Percentiles rank a stretch among this genome's conserved stretches.
These are phyloP conservation scores for Pseudofabraea citricarpa DNA, from an alignment of 2,329 filamentous ascomycete species.

Conservation along the genomic window DNA sequence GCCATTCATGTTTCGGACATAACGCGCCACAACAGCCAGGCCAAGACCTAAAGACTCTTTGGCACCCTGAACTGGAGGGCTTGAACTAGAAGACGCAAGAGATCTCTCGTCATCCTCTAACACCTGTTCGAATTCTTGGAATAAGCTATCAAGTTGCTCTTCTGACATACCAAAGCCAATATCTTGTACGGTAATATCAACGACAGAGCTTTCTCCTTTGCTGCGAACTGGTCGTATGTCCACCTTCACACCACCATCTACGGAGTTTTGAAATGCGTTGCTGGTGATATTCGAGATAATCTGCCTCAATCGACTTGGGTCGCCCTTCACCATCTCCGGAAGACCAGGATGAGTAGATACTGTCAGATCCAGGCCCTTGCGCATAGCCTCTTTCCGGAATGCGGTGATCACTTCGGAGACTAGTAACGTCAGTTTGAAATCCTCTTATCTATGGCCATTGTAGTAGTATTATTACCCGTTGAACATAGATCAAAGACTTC, in stretches of 20 bases:
- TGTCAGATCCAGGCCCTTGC: slow-evolving; percentile 16
- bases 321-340: slow-evolving; percentile 17
- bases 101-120: slow-evolving; percentile 15
- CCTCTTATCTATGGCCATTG: background rate
- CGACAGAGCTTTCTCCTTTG: slow-evolving; percentile 10
- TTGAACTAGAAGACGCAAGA: background rate
- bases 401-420: slow-evolving; percentile 13
- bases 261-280: slow-evolving; percentile 20
- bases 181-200: slow-evolving; percentile 18
- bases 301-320: slow-evolving; percentile 5
- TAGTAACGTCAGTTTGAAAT: background rate
- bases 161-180: slow-evolving; percentile 19
- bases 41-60: slow-evolving; percentile 10
- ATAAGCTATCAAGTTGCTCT: slow-evolving; percentile 17
- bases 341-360: slow-evolving; percentile 16
- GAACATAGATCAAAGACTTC: slow-evolving; percentile 12
- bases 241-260: slow-evolving; percentile 16
- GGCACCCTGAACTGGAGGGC: slow-evolving; percentile 1
- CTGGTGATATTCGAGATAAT: slow-evolving; percentile 15
- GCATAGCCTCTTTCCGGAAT: slow-evolving; percentile 17
- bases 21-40: slow-evolving; percentile 18
- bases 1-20: slow-evolving; percentile 18
- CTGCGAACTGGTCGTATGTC: slow-evolving; percentile 13
- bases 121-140: slow-evolving; percentile 21
- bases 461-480: background rate